Percentiles rank a stretch among this genome's conserved stretches.
These are phyloP conservation scores for Sambucus nigra DNA, from an alignment of 129 eudicot species.

Conservation along the genomic window DNA sequence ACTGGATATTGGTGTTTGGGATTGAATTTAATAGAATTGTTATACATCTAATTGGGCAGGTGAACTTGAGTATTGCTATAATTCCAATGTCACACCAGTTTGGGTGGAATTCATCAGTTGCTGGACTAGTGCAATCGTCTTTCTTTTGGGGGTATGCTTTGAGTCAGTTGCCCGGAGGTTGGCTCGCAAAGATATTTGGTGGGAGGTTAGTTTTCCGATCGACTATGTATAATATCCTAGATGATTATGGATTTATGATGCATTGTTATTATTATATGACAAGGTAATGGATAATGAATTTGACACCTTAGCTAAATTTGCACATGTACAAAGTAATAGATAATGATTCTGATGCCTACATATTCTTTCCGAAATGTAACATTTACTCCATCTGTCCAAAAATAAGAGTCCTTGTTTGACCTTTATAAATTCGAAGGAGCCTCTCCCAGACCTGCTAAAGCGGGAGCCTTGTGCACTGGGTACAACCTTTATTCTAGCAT, in stretches of 20 bases:
- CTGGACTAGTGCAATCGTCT: conserved; percentile 93
- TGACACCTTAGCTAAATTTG: neutral
- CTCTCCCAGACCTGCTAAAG: too few species aligned
- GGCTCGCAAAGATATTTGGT: conserved; percentile 89
- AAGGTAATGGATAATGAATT: neutral
- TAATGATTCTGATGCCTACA: too few species aligned
- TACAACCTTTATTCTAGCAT: too few species aligned
- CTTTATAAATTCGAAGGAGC: too few species aligned
- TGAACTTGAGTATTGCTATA: conserved; percentile 94
- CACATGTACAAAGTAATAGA: too few species aligned
- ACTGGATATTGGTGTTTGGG: neutral
- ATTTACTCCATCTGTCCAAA: too few species aligned
- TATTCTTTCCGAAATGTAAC: too few species aligned
- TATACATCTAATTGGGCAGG: conserved; percentile 30
- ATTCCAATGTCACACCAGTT: conserved; percentile 96
- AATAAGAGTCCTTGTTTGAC: too few species aligned
- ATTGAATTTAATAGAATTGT: neutral
- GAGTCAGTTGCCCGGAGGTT: conserved; percentile 98
- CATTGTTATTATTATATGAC: neutral
- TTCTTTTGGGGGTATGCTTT: conserved; percentile 99
- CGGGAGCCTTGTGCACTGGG: too few species aligned
- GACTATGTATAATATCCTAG: neutral
- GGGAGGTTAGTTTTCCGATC: conserved; percentile 72
- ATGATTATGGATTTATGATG: neutral
- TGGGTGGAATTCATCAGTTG: conserved; percentile 91